A percentile compares a stretch with the other conserved stretches of the same genome.
Evolutionary conservation across 1,284 basidiomycete species (phyloP).

Genomic region (Termitomyces sp.): DNA sequence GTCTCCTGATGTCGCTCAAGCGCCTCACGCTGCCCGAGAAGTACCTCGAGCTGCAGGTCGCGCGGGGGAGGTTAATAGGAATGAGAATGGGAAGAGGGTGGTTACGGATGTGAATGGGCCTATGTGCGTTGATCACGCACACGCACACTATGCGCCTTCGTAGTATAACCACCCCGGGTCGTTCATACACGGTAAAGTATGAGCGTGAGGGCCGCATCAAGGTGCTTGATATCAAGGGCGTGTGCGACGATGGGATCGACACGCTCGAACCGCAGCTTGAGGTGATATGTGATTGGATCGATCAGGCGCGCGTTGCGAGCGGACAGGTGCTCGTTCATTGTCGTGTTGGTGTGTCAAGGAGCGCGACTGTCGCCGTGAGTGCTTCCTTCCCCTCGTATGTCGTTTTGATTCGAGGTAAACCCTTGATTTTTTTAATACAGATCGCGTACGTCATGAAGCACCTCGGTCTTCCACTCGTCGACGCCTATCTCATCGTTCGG

Average conservation of each 20-base stretch:
- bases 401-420: neutral
- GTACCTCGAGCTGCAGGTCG: slow-evolving; percentile 84
- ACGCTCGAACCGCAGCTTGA: slow-evolving; percentile 85
- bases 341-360: slow-evolving; percentile 89
- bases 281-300: slow-evolving; percentile 91
- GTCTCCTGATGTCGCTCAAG: slow-evolving; percentile 82
- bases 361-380: slow-evolving; percentile 85
- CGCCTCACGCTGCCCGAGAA: slow-evolving; percentile 77
- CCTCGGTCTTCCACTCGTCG: slow-evolving; percentile 81
- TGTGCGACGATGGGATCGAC: slow-evolving; percentile 95
- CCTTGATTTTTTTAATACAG: slow-evolving; percentile 29
- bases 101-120: slow-evolving; percentile 92
- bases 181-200: slow-evolving; percentile 58
- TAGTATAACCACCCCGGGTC: slow-evolving; percentile 22
- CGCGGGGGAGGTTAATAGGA: too few species aligned
- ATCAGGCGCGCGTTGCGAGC: slow-evolving; percentile 73
- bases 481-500: slow-evolving; percentile 88
- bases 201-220: slow-evolving; percentile 83
- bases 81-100: too few species aligned
- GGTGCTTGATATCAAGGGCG: slow-evolving; percentile 84
- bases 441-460: slow-evolving; percentile 98
- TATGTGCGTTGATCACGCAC: slow-evolving; percentile 94
- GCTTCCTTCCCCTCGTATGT: slow-evolving; percentile 12
- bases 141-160: slow-evolving; percentile 18
- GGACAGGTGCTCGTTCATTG: slow-evolving; percentile 95